A percentile compares a stretch with the other conserved stretches of the same genome.
Evolutionary conservation across 805 yeast genomes (phyloP).

Genomic region (Schwanniomyces sp.): DNA sequence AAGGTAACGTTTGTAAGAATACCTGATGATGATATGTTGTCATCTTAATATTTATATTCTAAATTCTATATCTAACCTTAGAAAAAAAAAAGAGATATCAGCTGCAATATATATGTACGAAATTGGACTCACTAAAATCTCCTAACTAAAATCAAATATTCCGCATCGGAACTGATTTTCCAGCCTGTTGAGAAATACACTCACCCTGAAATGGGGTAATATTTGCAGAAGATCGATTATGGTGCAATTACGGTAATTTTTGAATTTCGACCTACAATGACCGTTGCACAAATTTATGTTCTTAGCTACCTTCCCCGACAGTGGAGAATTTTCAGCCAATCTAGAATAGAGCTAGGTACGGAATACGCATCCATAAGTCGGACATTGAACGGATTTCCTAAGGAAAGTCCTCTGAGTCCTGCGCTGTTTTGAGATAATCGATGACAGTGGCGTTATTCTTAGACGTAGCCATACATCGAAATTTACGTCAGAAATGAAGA

Average conservation of each 20-base stretch:
- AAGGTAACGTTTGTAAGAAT: constrained; percentile 1
- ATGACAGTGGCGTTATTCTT: background rate
- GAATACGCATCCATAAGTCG: background rate
- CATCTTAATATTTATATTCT: background rate
- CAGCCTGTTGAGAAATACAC: background rate
- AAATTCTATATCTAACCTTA: background rate
- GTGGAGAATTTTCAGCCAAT: constrained; percentile 1
- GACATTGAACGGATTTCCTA: background rate
- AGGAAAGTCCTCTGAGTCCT: background rate
- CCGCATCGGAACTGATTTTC: constrained; percentile 7
- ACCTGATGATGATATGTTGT: constrained; percentile 4
- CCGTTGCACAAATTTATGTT: background rate
- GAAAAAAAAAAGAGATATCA: constrained; percentile 1
- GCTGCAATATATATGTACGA: constrained; percentile 1
- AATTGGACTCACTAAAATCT: background rate
- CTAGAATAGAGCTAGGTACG: background rate
- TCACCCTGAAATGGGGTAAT: constrained; percentile 1
- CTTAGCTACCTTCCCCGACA: background rate
- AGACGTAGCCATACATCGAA: background rate
- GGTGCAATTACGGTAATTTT: background rate
- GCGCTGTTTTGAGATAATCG: background rate
- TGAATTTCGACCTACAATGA: background rate
- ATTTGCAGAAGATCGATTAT: background rate
- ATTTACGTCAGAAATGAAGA: background rate
- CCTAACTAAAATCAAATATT: constrained; percentile 2